Evolutionary conservation across 2,329 filamentous ascomycete species (phyloP).

Genomic region (Xylaria sp.): DNA sequence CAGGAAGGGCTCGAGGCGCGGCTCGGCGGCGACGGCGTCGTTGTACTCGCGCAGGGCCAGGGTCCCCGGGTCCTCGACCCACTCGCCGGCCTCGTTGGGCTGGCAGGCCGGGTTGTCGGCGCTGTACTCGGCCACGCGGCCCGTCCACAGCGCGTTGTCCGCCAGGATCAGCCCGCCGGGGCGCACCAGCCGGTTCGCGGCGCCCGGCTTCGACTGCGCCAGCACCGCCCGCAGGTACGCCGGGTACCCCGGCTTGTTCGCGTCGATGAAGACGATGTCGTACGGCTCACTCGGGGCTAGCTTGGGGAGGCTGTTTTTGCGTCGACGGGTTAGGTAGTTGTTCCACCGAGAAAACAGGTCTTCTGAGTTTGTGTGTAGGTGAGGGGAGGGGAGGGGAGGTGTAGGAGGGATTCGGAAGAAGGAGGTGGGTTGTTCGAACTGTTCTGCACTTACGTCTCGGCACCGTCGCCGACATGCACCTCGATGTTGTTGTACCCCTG

Average conservation of each 20-base stretch:
- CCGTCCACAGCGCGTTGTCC: slow-evolving; percentile 56
- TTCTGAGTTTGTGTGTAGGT: not conserved
- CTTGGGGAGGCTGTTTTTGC: slow-evolving; percentile 28
- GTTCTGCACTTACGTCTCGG: slow-evolving; percentile 46
- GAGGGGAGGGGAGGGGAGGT: not conserved
- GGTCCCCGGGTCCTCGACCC: slow-evolving; percentile 23
- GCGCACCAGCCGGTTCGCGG: slow-evolving; percentile 46
- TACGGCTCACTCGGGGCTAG: slow-evolving; percentile 47
- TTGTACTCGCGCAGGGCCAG: slow-evolving; percentile 41
- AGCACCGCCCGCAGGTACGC: slow-evolving; percentile 51
- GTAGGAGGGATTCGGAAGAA: not conserved
- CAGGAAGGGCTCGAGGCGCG: slow-evolving; percentile 45
- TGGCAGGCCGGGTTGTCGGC: slow-evolving; percentile 39
- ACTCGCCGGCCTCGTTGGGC: slow-evolving; percentile 4
- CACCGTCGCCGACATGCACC: slow-evolving; percentile 50
- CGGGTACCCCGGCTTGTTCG: slow-evolving; percentile 56
- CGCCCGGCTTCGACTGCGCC: slow-evolving; percentile 43
- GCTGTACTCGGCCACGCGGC: slow-evolving; percentile 49
- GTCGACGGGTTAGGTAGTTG: too few relatives aligned
- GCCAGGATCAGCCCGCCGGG: slow-evolving; percentile 55
- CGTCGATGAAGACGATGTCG: slow-evolving; percentile 58
- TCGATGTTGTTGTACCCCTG: slow-evolving; percentile 48
- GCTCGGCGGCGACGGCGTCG: slow-evolving; percentile 34
- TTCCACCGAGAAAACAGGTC: too few relatives aligned
- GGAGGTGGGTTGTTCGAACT: not conserved